These are phyloP conservation scores for Aphanomyces euteiches DNA, from an alignment of 352 stramenopile species.

Conservation along the genomic window DNA sequence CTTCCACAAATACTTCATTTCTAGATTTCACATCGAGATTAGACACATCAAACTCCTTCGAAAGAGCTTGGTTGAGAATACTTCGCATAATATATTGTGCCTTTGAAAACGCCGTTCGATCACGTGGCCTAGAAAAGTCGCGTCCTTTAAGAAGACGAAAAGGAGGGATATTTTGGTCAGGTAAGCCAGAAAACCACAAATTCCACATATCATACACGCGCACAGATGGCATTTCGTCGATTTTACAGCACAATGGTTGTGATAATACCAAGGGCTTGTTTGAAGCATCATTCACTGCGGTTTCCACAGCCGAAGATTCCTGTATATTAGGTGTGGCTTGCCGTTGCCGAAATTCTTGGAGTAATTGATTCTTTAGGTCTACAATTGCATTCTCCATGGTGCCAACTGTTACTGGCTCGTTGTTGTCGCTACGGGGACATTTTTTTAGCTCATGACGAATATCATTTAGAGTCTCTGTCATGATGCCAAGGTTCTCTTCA, in stretches of 20 bases:
- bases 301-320: neutral
- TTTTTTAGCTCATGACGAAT: neutral
- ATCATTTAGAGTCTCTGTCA: neutral
- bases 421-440: neutral
- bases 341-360: neutral
- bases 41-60: too few relatives aligned
- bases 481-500: neutral
- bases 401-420: neutral
- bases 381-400: neutral
- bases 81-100: too few relatives aligned
- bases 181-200: neutral
- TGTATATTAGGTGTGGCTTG: neutral
- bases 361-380: neutral
- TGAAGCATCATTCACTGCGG: neutral
- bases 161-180: constrained; percentile 1
- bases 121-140: neutral
- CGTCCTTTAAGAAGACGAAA: neutral
- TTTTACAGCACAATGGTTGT: neutral
- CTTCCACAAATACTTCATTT: too few relatives aligned
- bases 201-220: neutral
- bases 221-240: neutral
- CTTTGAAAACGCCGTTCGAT: too few relatives aligned
- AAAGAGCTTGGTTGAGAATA: too few relatives aligned
- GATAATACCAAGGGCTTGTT: neutral
- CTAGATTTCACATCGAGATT: too few relatives aligned